These are phyloP conservation scores for Phoenix dactylifera DNA, from an alignment of 176 grass and related monocot genomes.

Conservation along the genomic window DNA sequence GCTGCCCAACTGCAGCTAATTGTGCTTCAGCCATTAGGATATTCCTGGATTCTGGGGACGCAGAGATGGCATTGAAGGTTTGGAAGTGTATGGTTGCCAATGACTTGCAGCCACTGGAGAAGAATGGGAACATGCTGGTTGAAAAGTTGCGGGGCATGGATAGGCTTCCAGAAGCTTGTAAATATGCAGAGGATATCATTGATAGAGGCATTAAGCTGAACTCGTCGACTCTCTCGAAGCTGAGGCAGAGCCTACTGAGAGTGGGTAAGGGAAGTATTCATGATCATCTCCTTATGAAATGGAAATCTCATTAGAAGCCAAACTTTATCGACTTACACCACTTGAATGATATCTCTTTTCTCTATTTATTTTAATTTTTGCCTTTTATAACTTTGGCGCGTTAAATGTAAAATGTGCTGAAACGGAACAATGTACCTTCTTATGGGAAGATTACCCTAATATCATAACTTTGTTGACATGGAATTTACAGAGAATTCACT, in stretches of 20 bases:
- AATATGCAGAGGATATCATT: constrained; percentile 79
- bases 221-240: constrained; percentile 50
- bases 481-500: too few relatives aligned
- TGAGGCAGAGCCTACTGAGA: constrained; percentile 54
- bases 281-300: constrained; percentile 59
- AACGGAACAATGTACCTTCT: too few relatives aligned
- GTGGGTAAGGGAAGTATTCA: constrained; percentile 49
- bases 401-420: too few relatives aligned
- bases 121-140: constrained; percentile 66
- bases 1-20: constrained; percentile 25
- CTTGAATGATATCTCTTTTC: too few relatives aligned
- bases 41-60: constrained; percentile 45
- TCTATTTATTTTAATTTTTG: too few relatives aligned
- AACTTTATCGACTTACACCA: too few relatives aligned
- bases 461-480: too few relatives aligned
- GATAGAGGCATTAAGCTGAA: constrained; percentile 69
- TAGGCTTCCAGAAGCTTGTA: constrained; percentile 83
- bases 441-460: too few relatives aligned
- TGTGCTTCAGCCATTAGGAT: constrained; percentile 21
- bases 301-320: constrained; percentile 44
- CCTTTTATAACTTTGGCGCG: too few relatives aligned
- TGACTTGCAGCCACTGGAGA: constrained; percentile 48
- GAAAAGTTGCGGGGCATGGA: constrained; percentile 33
- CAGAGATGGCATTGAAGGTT: constrained; percentile 49
- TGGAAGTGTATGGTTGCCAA: constrained; percentile 67